Conservation (phyloP, 805 yeast species). For the Candida montana region DNA sequence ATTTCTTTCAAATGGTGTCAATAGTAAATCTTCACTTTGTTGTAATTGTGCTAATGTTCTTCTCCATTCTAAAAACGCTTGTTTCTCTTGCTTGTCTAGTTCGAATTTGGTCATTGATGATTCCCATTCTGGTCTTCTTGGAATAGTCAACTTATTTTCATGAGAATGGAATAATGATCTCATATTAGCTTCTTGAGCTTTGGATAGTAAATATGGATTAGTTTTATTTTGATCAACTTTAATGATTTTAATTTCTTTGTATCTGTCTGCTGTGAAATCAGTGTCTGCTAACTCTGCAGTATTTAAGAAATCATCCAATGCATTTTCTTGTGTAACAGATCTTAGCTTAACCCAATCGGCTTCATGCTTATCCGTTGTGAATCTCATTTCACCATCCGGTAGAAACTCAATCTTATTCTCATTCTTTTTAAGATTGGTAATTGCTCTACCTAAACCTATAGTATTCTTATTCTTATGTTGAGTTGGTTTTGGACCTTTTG, state of each 20-base stretch:
- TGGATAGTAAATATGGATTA: conserved; percentile 57
- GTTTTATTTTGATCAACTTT: conserved; percentile 49
- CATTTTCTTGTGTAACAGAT: conserved; percentile 91
- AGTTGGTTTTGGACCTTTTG: conserved; percentile 89
- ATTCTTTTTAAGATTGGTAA: conserved; percentile 64
- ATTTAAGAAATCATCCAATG: conserved; percentile 88
- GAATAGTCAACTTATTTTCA: conserved; percentile 73
- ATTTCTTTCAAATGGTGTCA: conserved; percentile 96
- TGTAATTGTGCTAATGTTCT: conserved; percentile 80
- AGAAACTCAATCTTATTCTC: conserved; percentile 66
- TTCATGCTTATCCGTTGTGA: conserved; percentile 78
- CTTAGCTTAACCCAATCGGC: conserved; percentile 86
- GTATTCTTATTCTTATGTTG: conserved; percentile 78
- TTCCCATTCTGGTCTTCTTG: conserved; percentile 89
- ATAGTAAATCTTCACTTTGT: conserved; percentile 74
- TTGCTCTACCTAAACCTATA: conserved; percentile 81
- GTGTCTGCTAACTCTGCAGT: conserved; percentile 96
- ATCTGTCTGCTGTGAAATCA: conserved; percentile 90
- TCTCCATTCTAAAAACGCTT: conserved; percentile 92
- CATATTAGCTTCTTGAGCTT: conserved; percentile 58
- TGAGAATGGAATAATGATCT: conserved; percentile 61
- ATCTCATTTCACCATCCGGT: conserved; percentile 86
- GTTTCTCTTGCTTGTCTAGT: conserved; percentile 81
- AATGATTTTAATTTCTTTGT: conserved; percentile 77
- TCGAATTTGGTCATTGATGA: conserved; percentile 64